Percentiles rank a stretch among this genome's conserved stretches.
These are phyloP conservation scores for Holtermannia corniformis DNA, from an alignment of 768 basidiomycete genomes.

Conservation along the genomic window DNA sequence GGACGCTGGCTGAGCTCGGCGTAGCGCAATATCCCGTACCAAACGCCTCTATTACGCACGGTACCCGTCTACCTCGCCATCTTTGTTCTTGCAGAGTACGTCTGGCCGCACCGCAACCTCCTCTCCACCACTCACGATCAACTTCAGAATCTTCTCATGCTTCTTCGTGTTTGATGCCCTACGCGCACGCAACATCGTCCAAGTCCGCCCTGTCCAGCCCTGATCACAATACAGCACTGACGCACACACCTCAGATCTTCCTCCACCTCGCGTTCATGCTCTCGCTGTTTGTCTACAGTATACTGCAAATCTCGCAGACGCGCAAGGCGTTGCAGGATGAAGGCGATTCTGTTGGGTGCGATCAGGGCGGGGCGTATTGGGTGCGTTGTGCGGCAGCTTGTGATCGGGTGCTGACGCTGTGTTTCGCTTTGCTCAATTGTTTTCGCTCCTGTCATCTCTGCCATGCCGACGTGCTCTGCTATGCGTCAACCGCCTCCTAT, in stretches of 20 bases:
- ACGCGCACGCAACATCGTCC: conserved; percentile 26
- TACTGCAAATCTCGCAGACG: conserved; percentile 31
- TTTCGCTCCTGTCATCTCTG: too few species aligned
- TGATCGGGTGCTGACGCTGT: not conserved
- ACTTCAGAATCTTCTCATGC: conserved; percentile 66
- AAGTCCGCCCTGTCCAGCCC: conserved; percentile 7
- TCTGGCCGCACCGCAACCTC: not conserved
- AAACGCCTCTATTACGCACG: conserved; percentile 12
- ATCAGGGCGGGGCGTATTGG: conserved; percentile 1
- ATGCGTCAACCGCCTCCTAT: not conserved
- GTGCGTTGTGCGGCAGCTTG: not conserved
- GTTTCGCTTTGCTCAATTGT: not conserved
- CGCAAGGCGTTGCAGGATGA: conserved; percentile 13
- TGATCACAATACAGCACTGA: not conserved
- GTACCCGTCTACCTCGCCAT: conserved; percentile 27
- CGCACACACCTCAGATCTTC: conserved; percentile 9
- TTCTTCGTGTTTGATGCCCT: conserved; percentile 44
- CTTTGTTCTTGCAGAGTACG: conserved; percentile 30
- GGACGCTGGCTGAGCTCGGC: not conserved
- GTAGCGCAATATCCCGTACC: conserved; percentile 14
- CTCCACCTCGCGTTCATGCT: conserved; percentile 24
- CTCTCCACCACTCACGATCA: conserved; percentile 50
- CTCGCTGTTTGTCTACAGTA: conserved; percentile 21
- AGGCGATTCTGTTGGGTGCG: conserved; percentile 12
- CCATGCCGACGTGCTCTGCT: too few species aligned